phyloP scores from a whole-genome alignment of 345 rosid species.

The Orychophragmus violaceus region DNA sequence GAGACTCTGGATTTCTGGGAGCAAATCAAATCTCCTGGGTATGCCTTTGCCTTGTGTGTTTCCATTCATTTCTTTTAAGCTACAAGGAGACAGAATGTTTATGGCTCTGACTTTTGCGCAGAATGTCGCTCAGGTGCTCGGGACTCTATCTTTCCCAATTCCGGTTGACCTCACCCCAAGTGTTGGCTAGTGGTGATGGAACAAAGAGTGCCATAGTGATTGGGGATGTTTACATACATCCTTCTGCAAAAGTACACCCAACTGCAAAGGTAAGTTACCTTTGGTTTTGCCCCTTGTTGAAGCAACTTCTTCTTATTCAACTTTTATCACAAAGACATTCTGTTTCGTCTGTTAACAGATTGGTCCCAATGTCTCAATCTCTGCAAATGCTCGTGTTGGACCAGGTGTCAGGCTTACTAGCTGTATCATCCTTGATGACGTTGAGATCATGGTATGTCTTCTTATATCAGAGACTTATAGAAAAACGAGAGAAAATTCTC shows the following conservation, averaged over 20 bases:
- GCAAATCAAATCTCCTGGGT: constrained; percentile 97
- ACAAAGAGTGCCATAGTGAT: constrained; percentile 52
- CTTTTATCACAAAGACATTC: not conserved
- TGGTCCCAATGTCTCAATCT: constrained; percentile 87
- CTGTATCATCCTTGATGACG: constrained; percentile 88
- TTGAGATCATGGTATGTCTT: constrained; percentile 68
- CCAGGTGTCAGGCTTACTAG: constrained; percentile 88
- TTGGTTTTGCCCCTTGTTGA: not conserved
- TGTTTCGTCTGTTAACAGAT: constrained; percentile 44
- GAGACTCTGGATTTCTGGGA: constrained; percentile 95
- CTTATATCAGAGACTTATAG: not conserved
- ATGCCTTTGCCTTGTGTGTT: constrained; percentile 17
- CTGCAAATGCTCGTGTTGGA: constrained; percentile 91
- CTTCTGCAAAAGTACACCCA: constrained; percentile 95
- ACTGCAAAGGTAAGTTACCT: constrained; percentile 69
- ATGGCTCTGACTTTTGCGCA: constrained; percentile 29
- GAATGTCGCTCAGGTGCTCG: constrained; percentile 88
- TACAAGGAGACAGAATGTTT: not conserved
- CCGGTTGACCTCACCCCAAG: constrained; percentile 55
- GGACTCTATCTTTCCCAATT: constrained; percentile 79
- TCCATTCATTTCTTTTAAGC: not conserved
- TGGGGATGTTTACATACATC: constrained; percentile 90
- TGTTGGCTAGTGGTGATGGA: constrained; percentile 85
- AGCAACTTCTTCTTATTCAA: not conserved
- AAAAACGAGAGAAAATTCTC: not conserved